phyloP scores from a whole-genome alignment of 1,284 basidiomycete species.

The Xerocomus alliaceus region DNA sequence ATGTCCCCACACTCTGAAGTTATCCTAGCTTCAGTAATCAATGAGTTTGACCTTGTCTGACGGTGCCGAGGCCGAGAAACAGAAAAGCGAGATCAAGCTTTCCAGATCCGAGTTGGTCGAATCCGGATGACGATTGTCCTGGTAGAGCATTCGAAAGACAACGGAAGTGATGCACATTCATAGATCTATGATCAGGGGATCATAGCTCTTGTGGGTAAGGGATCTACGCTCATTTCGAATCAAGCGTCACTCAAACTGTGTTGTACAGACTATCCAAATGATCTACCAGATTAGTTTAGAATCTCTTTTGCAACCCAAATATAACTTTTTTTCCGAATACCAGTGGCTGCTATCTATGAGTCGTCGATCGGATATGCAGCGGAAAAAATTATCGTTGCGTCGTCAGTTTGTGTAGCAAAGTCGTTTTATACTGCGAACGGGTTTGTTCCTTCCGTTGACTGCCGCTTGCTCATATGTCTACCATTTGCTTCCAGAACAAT shows the following conservation, averaged over 20 bases:
- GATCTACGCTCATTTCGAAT: not conserved
- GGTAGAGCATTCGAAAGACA: too few relatives aligned
- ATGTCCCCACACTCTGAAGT: too few relatives aligned
- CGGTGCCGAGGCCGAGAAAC: too few relatives aligned
- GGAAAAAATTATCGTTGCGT: not conserved
- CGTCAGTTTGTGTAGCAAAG: constrained; percentile 3
- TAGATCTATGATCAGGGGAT: too few relatives aligned
- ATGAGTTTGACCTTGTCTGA: too few relatives aligned
- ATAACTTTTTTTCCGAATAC: not conserved
- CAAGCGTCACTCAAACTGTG: too few relatives aligned
- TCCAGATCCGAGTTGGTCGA: too few relatives aligned
- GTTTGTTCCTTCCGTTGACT: not conserved
- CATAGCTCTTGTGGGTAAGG: constrained; percentile 12
- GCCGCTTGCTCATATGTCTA: not conserved
- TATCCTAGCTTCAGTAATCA: too few relatives aligned
- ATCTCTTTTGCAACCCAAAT: too few relatives aligned
- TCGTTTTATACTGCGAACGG: constrained; percentile 1
- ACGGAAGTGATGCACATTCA: too few relatives aligned
- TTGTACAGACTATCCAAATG: not conserved
- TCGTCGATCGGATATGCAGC: not conserved
- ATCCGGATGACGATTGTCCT: too few relatives aligned
- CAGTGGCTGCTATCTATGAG: not conserved
- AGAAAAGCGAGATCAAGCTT: too few relatives aligned
- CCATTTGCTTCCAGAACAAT: not conserved
- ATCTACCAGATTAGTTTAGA: not conserved